Conservation (phyloP, 192 early-diverging fungal genomes). For the Jimgerdemannia lactiflua region DNA sequence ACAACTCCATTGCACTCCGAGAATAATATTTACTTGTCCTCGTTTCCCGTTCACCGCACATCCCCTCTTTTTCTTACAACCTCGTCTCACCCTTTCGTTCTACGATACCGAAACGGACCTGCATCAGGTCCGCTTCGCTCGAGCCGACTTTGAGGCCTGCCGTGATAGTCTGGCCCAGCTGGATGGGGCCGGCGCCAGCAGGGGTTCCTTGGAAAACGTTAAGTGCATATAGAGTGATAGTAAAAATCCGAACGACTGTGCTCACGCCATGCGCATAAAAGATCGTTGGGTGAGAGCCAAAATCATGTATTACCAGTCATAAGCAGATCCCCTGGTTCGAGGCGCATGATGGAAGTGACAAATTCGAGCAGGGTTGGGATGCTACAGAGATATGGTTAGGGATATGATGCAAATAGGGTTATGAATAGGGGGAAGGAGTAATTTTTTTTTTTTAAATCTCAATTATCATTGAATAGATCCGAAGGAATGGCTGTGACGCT, state of each 20-base stretch:
- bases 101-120: not conserved
- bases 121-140: not conserved
- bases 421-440: not conserved
- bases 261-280: too few species aligned
- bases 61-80: not conserved
- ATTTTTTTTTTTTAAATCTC: too few species aligned
- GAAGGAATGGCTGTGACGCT: too few species aligned
- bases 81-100: not conserved
- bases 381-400: conserved; percentile 23
- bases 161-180: conserved; percentile 73
- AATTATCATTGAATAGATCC: too few species aligned
- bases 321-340: conserved; percentile 88
- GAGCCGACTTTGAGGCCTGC: conserved; percentile 53
- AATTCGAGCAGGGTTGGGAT: conserved; percentile 79
- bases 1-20: too few species aligned
- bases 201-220: conserved; percentile 60
- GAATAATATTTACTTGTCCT: too few species aligned
- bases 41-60: too few species aligned
- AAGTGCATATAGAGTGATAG: not conserved
- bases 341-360: conserved; percentile 82
- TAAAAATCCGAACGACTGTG: too few species aligned
- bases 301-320: conserved; percentile 60
- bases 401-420: not conserved
- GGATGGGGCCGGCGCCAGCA: conserved; percentile 80
- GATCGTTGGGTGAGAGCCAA: too few species aligned